phyloP scores from a whole-genome alignment of 2,329 filamentous ascomycete genomes.

The Sodiomyces alkalinus region DNA sequence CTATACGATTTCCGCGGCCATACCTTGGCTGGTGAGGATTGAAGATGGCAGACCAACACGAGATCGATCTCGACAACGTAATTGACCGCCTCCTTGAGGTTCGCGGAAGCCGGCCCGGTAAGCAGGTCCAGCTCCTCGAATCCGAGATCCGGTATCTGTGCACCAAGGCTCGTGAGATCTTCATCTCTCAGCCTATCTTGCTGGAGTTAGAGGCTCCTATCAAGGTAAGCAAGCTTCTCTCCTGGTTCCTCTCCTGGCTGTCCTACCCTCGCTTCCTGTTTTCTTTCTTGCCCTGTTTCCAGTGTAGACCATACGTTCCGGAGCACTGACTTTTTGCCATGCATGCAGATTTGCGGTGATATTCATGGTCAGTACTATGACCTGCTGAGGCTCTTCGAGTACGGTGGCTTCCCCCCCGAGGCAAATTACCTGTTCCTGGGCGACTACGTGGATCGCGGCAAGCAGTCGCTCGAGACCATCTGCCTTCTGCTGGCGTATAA shows the following conservation, averaged over 20 bases:
- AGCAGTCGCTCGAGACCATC: slow-evolving; percentile 98
- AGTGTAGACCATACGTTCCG: slow-evolving; percentile 1
- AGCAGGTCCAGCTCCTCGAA: slow-evolving; percentile 95
- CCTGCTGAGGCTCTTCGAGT: slow-evolving; percentile 91
- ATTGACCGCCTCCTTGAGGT: slow-evolving; percentile 97
- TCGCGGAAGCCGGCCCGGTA: slow-evolving; percentile 90
- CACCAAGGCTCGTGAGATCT: slow-evolving; percentile 97
- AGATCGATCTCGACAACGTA: slow-evolving; percentile 98
- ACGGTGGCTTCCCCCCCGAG: slow-evolving; percentile 94
- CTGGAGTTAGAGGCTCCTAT: slow-evolving; percentile 96
- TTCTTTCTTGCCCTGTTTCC: slow-evolving; percentile 1
- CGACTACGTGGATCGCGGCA: slow-evolving; percentile 97
- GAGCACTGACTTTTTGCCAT: slow-evolving; percentile 8
- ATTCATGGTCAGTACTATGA: slow-evolving; percentile 99
- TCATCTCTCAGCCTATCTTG: slow-evolving; percentile 97
- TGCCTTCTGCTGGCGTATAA: slow-evolving; percentile 95
- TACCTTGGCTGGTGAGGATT: slow-evolving; percentile 25
- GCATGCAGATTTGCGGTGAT: slow-evolving; percentile 81
- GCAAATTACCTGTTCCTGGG: slow-evolving; percentile 99
- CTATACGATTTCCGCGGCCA: no score
- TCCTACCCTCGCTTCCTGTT: slow-evolving; percentile 6
- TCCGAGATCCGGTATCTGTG: slow-evolving; percentile 93
- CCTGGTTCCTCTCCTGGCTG: slow-evolving; percentile 2
- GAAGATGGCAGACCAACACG: slow-evolving; percentile 53
- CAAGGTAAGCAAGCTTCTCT: slow-evolving; percentile 51